A percentile compares a stretch with the other conserved stretches of the same genome.
These are phyloP conservation scores for Leptosphaerulina australis DNA, from an alignment of 2,329 filamentous ascomycete genomes.

Conservation along the genomic window DNA sequence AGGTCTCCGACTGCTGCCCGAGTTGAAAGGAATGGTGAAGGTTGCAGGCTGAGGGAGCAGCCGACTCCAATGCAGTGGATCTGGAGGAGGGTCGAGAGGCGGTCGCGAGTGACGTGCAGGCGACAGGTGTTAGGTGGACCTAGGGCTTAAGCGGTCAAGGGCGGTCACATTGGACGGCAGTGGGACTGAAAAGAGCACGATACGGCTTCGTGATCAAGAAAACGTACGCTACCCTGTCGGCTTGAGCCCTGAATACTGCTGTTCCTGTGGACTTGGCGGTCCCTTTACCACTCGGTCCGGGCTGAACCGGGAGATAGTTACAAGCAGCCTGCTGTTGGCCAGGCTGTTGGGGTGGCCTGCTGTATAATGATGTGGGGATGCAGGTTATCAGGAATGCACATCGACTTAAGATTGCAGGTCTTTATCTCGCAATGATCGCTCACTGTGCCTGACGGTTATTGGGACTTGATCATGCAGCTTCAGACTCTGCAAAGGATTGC, in stretches of 20 bases:
- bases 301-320: neutral
- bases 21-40: constrained; percentile 82
- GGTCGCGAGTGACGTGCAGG: constrained; percentile 35
- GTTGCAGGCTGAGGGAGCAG: constrained; percentile 64
- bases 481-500: neutral
- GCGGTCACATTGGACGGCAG: constrained; percentile 43
- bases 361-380: constrained; percentile 15
- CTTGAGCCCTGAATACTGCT: constrained; percentile 16
- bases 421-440: too few relatives aligned
- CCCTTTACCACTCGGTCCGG: constrained; percentile 10
- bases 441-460: too few relatives aligned
- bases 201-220: constrained; percentile 38
- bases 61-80: constrained; percentile 39
- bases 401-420: neutral
- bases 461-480: too few relatives aligned
- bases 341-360: constrained; percentile 3
- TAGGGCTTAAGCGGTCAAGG: constrained; percentile 40
- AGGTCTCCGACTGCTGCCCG: constrained; percentile 68
- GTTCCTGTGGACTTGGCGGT: constrained; percentile 10
- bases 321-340: constrained; percentile 12
- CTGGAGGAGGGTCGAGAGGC: constrained; percentile 31
- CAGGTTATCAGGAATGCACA: constrained; percentile 10
- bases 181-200: constrained; percentile 31
- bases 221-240: constrained; percentile 24
- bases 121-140: constrained; percentile 37